Conservation (phyloP, 2,329 filamentous ascomycete species). For the Aspergillus melleus region DNA sequence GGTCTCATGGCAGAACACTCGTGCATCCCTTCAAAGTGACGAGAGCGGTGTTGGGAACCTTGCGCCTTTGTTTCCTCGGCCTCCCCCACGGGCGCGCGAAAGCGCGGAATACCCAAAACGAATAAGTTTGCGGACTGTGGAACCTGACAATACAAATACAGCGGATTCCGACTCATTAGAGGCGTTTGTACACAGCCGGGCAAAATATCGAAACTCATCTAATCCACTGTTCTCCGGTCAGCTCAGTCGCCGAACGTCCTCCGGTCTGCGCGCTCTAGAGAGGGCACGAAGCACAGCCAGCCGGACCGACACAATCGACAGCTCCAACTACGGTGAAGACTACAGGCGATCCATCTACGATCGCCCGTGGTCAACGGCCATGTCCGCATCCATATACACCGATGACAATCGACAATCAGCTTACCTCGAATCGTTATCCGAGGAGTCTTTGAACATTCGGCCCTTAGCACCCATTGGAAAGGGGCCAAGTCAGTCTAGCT, state of each 20-base stretch:
- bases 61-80: slow-evolving; percentile 38
- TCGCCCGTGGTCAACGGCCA: slow-evolving; percentile 34
- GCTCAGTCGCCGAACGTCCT: slow-evolving; percentile 33
- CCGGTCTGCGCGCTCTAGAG: slow-evolving; percentile 34
- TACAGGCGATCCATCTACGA: slow-evolving; percentile 31
- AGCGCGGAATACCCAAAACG: slow-evolving; percentile 32
- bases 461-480: slow-evolving; percentile 22
- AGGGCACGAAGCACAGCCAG: slow-evolving; percentile 37
- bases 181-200: slow-evolving; percentile 40
- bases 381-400: slow-evolving; percentile 38
- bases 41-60: slow-evolving; percentile 38
- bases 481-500: slow-evolving; percentile 34
- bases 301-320: slow-evolving; percentile 36
- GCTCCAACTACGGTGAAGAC: slow-evolving; percentile 33
- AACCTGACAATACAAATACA: slow-evolving; percentile 30
- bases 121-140: slow-evolving; percentile 32
- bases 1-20: slow-evolving; percentile 41
- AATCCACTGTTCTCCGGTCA: slow-evolving; percentile 41
- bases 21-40: slow-evolving; percentile 34
- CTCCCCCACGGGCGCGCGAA: slow-evolving; percentile 26
- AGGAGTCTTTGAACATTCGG: slow-evolving; percentile 22
- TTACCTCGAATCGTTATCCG: slow-evolving; percentile 30
- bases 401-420: slow-evolving; percentile 35
- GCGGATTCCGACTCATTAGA: slow-evolving; percentile 40
- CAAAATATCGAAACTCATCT: slow-evolving; percentile 38